Base-by-base conservation (phyloP, 768 basidiomycete genomes). In the Mycena vitilis region DNA sequence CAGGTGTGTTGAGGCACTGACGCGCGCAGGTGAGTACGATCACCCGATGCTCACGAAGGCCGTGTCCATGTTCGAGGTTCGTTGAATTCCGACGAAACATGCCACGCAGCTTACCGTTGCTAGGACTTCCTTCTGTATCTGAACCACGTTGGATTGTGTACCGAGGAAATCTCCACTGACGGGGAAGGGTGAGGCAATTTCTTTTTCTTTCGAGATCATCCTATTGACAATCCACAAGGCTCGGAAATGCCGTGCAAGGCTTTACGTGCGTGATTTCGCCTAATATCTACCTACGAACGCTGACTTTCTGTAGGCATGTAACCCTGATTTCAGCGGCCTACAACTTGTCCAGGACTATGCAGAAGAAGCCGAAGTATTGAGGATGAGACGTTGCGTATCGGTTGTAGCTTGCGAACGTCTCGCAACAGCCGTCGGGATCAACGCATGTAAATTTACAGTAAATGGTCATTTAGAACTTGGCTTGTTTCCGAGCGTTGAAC, bases 1-100 rank as follows among this genome's bases (percentile, higher is more conserved):
- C 38, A 93, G 93, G 92, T 92, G 91, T 70, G 83, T 97, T 49
- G 96, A 98, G 74, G 95, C 95, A 0, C 80, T 99, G 69, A 94
- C 95, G 0, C 87, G 96, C 12, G 96, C 93, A 0, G 95, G 95
- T 0, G 87, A 92, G 65, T 94, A 86, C 68, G 92, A 97, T 72
- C 84, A 81, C 55, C 71, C 83, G 9, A 84, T 95, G 71, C 81
- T 97, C 16, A 81, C 81, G 16, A 87, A 86, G 60, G 91, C 95
- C 6, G 84, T 93, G 7, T 78, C 86, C n/a, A 96, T 98, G 92
- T 96, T 98, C 69, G 95, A 96, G 85, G 95, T 94, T 65, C 49
- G 85, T 58, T 25, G 18, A 6, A 70, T 42, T 23, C 12, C 25
- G n/a, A 60, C 30, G 11, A 12, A 22, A 11, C 10, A 12, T 40